Evolutionary conservation across 495 filamentous ascomycete species (phyloP).

Genomic region (Pseudotulostoma volvatum): DNA sequence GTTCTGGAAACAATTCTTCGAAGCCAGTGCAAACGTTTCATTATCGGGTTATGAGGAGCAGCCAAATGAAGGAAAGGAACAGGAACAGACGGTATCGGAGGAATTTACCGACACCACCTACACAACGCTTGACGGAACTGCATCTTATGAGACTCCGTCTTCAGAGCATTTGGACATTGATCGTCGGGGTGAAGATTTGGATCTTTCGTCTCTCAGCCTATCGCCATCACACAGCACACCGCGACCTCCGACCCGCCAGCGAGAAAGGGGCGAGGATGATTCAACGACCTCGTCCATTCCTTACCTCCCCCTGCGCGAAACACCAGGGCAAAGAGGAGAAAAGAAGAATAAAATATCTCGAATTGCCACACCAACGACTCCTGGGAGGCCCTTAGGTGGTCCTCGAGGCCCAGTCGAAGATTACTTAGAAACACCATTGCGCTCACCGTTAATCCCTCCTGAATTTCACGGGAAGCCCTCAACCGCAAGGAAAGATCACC

Average conservation of each 20-base stretch:
- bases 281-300: conserved; percentile 39
- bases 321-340: not conserved
- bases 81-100: conserved; percentile 34
- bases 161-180: conserved; percentile 11
- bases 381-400: not conserved
- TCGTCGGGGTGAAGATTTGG: conserved; percentile 32
- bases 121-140: conserved; percentile 14
- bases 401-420: conserved; percentile 13
- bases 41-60: conserved; percentile 89
- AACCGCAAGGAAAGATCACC: conserved; percentile 15
- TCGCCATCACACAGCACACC: conserved; percentile 34
- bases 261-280: conserved; percentile 18
- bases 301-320: conserved; percentile 31
- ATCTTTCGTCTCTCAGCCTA: conserved; percentile 37
- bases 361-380: not conserved
- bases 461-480: conserved; percentile 21
- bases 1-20: conserved; percentile 99
- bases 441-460: conserved; percentile 36
- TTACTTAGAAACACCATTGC: conserved; percentile 25
- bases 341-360: not conserved
- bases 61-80: conserved; percentile 31
- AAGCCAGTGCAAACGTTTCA: conserved; percentile 91
- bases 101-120: conserved; percentile 34
- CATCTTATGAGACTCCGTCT: conserved; percentile 23
- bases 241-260: conserved; percentile 29